Percentiles rank a stretch among this genome's conserved stretches.
Evolutionary conservation across 257 asterid genomes (phyloP).

Genomic region (Perilla frutescens): DNA sequence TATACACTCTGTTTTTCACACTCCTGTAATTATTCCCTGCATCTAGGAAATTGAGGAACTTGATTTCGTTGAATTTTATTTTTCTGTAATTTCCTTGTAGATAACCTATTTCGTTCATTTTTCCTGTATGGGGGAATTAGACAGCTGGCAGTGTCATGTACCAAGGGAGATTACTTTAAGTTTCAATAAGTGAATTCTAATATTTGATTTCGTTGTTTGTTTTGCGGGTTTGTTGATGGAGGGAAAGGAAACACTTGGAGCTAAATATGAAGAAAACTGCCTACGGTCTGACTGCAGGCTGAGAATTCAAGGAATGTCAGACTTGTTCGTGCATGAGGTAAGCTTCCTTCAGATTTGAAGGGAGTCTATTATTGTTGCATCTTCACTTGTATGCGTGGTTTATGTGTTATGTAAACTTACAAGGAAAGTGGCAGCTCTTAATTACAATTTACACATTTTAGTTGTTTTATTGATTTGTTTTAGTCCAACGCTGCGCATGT

Average conservation of each 20-base stretch:
- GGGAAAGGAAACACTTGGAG: slow-evolving; percentile 48
- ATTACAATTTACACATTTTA: not conserved
- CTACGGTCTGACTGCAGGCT: slow-evolving; percentile 53
- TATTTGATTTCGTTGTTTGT: slow-evolving; percentile 31
- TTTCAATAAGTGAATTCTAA: slow-evolving; percentile 23
- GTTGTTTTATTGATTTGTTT: not conserved
- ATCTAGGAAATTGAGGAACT: slow-evolving; percentile 19
- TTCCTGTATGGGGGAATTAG: not conserved
- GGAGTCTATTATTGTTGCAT: slow-evolving; percentile 12
- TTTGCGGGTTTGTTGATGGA: slow-evolving; percentile 47
- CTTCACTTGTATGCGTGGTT: not conserved
- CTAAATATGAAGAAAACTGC: slow-evolving; percentile 49
- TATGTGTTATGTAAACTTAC: slow-evolving; percentile 1
- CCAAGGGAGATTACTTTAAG: not conserved
- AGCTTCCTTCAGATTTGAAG: slow-evolving; percentile 24
- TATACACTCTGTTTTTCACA: not conserved
- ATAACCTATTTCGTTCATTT: not conserved
- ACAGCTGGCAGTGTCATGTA: slow-evolving; percentile 8
- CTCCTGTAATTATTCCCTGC: not conserved
- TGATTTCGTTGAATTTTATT: not conserved
- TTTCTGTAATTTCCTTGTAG: not conserved
- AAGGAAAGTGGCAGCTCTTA: not conserved
- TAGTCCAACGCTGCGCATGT: not conserved
- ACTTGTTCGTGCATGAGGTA: slow-evolving; percentile 57
- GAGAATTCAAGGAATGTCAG: slow-evolving; percentile 65